Evolutionary conservation across 768 basidiomycete genomes (phyloP).

Genomic region (Pleurotus eryngii): DNA sequence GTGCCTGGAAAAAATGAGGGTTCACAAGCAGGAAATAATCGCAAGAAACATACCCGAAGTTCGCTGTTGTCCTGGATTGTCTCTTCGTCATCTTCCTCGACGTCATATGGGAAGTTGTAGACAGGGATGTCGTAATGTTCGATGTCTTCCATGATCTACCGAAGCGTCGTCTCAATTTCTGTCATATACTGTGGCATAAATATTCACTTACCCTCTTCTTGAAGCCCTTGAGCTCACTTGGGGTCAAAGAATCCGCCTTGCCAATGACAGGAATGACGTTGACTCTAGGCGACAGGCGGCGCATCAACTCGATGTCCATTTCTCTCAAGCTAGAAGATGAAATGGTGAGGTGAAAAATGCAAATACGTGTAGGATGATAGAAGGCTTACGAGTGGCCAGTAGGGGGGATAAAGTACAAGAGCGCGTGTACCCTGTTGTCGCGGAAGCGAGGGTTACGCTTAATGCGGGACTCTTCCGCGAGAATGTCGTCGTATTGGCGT

Average conservation of each 20-base stretch:
- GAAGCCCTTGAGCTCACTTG: conserved; percentile 89
- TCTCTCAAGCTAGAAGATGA: conserved; percentile 69
- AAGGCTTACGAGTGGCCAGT: conserved; percentile 90
- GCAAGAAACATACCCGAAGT: conserved; percentile 60
- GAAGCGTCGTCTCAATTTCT: neutral
- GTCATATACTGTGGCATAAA: neutral
- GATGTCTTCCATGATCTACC: conserved; percentile 98
- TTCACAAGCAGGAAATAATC: conserved; percentile 5
- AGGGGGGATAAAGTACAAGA: conserved; percentile 97
- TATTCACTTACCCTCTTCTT: conserved; percentile 74
- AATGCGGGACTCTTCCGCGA: conserved; percentile 97
- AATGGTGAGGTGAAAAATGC: neutral
- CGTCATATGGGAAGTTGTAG: conserved; percentile 99
- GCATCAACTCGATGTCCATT: conserved; percentile 99
- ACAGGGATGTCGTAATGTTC: conserved; percentile 97
- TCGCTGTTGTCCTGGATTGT: conserved; percentile 98
- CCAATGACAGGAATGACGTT: conserved; percentile 99
- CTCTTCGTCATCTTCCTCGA: conserved; percentile 99
- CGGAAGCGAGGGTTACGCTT: conserved; percentile 99
- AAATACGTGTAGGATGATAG: neutral
- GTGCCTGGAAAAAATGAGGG: conserved; percentile 45
- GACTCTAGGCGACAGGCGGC: conserved; percentile 93
- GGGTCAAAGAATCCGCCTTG: conserved; percentile 94
- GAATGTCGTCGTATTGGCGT: conserved; percentile 97
- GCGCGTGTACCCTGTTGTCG: conserved; percentile 94